A percentile compares a stretch with the other conserved stretches of the same genome.
These are phyloP conservation scores for Galerina marginata DNA, from an alignment of 768 basidiomycete genomes.

Conservation along the genomic window DNA sequence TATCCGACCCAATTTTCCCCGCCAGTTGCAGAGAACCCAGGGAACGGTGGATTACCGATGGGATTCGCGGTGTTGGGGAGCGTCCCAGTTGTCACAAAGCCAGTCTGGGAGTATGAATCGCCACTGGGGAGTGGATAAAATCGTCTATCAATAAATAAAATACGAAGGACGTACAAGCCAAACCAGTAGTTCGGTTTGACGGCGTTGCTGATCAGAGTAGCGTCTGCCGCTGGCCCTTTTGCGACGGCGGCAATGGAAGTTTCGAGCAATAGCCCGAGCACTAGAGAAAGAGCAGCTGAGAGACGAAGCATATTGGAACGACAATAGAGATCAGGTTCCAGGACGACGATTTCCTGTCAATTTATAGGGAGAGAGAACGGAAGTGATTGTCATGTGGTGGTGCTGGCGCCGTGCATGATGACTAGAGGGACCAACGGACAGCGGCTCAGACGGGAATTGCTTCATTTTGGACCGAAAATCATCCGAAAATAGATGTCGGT, in stretches of 20 bases:
- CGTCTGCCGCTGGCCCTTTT: neutral
- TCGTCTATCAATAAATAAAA: neutral
- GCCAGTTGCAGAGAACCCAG: slow-evolving; percentile 59
- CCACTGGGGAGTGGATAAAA: slow-evolving; percentile 38
- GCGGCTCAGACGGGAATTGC: too few relatives aligned
- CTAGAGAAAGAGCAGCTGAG: slow-evolving; percentile 10
- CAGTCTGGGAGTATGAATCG: slow-evolving; percentile 65
- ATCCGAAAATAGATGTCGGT: too few relatives aligned
- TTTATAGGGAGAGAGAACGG: neutral
- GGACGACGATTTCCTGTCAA: neutral
- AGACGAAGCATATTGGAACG: slow-evolving; percentile 16
- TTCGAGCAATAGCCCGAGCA: slow-evolving; percentile 19
- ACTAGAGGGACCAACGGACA: too few relatives aligned
- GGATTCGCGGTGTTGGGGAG: slow-evolving; percentile 52
- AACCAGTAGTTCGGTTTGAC: slow-evolving; percentile 47
- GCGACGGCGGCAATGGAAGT: neutral
- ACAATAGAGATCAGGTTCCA: neutral
- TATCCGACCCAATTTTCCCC: slow-evolving; percentile 68
- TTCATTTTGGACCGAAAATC: too few relatives aligned
- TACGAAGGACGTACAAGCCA: slow-evolving; percentile 49
- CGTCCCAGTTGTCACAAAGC: slow-evolving; percentile 45
- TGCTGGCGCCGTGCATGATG: neutral
- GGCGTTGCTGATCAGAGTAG: slow-evolving; percentile 5
- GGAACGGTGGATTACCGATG: slow-evolving; percentile 59
- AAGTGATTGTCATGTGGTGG: neutral